phyloP scores from a whole-genome alignment of 2,329 filamentous ascomycete species.

The Calonectria fujianensis region DNA sequence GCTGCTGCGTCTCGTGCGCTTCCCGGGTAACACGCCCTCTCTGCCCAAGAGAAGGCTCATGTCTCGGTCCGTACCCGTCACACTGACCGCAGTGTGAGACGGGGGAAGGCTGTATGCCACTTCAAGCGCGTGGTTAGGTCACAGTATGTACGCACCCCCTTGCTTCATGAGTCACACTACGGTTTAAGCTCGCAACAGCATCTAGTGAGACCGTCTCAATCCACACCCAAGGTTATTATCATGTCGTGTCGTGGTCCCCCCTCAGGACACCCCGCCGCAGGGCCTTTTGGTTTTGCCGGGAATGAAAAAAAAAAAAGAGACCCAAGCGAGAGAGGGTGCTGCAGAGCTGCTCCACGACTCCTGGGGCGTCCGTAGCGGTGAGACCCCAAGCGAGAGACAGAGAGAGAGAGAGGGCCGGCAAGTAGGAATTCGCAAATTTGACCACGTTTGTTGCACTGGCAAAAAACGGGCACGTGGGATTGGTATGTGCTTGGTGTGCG shows the following conservation, averaged over 20 bases:
- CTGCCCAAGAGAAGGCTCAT: not conserved
- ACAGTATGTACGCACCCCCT: not conserved
- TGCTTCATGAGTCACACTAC: constrained; percentile 9
- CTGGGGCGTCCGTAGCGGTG: constrained; percentile 26
- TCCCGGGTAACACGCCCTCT: not conserved
- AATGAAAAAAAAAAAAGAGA: not conserved
- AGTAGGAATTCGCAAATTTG: constrained; percentile 27
- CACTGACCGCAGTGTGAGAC: constrained; percentile 8
- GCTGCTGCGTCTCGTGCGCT: constrained; percentile 5
- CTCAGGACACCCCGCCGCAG: not conserved
- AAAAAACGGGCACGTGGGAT: constrained; percentile 24
- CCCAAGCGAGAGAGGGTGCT: constrained; percentile 12
- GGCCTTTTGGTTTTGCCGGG: not conserved
- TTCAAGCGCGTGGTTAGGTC: not conserved
- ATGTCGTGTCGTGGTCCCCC: not conserved
- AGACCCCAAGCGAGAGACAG: not conserved
- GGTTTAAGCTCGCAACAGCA: constrained; percentile 5
- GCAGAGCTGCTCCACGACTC: not conserved
- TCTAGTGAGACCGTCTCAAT: constrained; percentile 2
- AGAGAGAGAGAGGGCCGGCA: not conserved
- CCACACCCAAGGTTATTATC: not conserved
- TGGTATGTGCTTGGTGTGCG: constrained; percentile 6
- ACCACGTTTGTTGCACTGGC: constrained; percentile 13
- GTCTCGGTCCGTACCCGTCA: constrained; percentile 26
- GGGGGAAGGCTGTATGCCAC: not conserved